phyloP scores from a whole-genome alignment of 2,329 filamentous ascomycete genomes.

The Aspergillus sojae region DNA sequence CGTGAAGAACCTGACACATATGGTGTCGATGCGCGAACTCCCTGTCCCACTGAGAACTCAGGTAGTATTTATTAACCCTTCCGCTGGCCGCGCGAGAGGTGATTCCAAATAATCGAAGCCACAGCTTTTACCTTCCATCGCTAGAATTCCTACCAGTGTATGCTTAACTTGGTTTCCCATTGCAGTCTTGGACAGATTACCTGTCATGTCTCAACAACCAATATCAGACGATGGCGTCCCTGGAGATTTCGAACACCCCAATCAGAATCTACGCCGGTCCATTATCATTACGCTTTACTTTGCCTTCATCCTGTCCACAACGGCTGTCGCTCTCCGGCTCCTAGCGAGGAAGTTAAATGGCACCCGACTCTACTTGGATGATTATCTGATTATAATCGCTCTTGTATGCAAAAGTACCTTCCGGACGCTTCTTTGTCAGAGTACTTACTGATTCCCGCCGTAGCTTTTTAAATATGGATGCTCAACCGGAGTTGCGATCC shows the following conservation, averaged over 20 bases:
- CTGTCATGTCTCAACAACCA: constrained; percentile 23
- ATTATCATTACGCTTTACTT: constrained; percentile 30
- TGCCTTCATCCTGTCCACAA: constrained; percentile 28
- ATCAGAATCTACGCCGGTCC: constrained; percentile 23
- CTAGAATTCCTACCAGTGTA: constrained; percentile 8
- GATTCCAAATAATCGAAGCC: constrained; percentile 30
- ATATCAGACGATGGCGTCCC: constrained; percentile 12
- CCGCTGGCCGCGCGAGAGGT: background rate
- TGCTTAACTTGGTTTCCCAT: constrained; percentile 6
- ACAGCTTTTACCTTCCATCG: constrained; percentile 15
- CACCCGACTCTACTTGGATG: constrained; percentile 30
- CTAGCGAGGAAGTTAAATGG: constrained; percentile 29
- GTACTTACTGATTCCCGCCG: background rate
- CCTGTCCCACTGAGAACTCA: background rate
- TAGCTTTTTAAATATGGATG: constrained; percentile 35
- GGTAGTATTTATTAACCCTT: constrained; percentile 1
- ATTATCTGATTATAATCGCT: constrained; percentile 34
- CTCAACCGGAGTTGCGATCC: constrained; percentile 27
- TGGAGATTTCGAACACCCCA: constrained; percentile 31
- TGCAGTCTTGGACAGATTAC: constrained; percentile 5
- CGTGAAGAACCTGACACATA: background rate
- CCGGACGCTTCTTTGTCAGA: too few species aligned
- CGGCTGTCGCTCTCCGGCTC: constrained; percentile 30
- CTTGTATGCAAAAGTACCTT: constrained; percentile 19
- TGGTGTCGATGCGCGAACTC: background rate